Percentiles rank a stretch among this genome's conserved stretches.
phyloP scores from a whole-genome alignment of 2,329 filamentous ascomycete genomes.

The Cytospora paraplurivora region DNA sequence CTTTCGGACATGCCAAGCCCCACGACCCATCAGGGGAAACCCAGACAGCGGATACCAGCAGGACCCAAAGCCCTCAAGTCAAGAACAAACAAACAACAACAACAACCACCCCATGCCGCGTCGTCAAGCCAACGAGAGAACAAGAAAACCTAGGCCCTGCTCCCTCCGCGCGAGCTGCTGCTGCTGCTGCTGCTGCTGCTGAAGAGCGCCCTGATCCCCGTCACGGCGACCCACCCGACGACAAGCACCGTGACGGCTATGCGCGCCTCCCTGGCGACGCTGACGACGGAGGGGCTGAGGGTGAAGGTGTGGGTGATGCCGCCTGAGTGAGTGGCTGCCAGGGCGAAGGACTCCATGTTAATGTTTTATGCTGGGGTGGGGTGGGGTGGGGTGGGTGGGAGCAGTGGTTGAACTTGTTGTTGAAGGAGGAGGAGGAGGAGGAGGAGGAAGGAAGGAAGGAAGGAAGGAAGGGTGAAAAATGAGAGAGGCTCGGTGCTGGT shows the following conservation, averaged over 20 bases:
- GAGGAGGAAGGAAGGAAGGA: no score
- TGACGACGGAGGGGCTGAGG: conserved; percentile 35
- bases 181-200: no score
- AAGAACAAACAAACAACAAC: no score
- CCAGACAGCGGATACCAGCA: no score
- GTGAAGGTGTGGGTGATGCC: conserved; percentile 39
- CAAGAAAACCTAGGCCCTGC: no score
- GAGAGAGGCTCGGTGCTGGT: no score
- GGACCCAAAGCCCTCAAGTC: no score
- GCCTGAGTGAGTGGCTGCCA: conserved; percentile 40
- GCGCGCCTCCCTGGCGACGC: conserved; percentile 34
- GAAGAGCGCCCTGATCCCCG: conserved; percentile 34
- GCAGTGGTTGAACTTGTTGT: neutral
- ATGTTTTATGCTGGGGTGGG: neutral
- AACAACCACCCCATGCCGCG: no score
- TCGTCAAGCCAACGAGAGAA: no score
- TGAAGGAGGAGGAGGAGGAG: neutral
- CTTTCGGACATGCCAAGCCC: neutral
- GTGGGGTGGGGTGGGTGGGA: neutral
- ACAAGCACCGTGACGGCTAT: conserved; percentile 22
- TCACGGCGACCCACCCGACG: conserved; percentile 37
- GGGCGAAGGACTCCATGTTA: conserved; percentile 40
- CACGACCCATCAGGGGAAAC: no score
- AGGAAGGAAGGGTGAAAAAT: no score
- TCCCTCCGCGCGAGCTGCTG: neutral